These are phyloP conservation scores for Coprinopsis sp. DNA, from an alignment of 768 basidiomycete species.

Conservation along the genomic window DNA sequence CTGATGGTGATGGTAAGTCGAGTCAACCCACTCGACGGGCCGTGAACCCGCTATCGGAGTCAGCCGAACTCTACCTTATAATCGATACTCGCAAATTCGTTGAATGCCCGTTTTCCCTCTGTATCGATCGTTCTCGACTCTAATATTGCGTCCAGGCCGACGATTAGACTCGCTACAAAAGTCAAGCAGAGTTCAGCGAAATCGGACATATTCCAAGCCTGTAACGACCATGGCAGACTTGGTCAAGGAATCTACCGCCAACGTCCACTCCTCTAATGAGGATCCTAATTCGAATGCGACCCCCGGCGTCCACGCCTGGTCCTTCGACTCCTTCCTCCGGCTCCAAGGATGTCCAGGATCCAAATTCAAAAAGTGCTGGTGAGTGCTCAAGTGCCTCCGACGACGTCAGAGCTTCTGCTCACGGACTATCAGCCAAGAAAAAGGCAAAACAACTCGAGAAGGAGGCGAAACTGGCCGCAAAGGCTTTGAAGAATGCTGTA, in stretches of 20 bases:
- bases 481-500: conserved; percentile 47
- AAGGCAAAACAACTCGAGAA: conserved; percentile 80
- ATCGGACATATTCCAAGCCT: conserved; percentile 11
- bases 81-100: conserved; percentile 11
- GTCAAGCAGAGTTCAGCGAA: conserved; percentile 5
- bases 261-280: conserved; percentile 6
- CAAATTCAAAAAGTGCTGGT: conserved; percentile 43
- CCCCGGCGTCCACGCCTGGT: neutral
- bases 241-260: conserved; percentile 8
- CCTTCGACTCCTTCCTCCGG: conserved; percentile 13
- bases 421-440: conserved; percentile 58
- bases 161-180: conserved; percentile 5
- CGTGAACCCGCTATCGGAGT: conserved; percentile 11
- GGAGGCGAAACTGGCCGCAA: conserved; percentile 73
- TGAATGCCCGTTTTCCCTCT: conserved; percentile 7
- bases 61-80: conserved; percentile 13
- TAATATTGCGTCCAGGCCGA: conserved; percentile 4
- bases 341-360: conserved; percentile 26
- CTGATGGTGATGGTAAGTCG: too few species aligned
- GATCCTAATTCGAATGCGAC: conserved; percentile 6
- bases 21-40: neutral
- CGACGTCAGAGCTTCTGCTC: neutral
- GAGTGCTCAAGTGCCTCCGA: neutral
- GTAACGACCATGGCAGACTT: conserved; percentile 2
- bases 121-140: conserved; percentile 15